Percentiles rank a stretch among this genome's conserved stretches.
Conservation (phyloP, 192 early-diverging fungal species). For the Coemansia sp. region DNA sequence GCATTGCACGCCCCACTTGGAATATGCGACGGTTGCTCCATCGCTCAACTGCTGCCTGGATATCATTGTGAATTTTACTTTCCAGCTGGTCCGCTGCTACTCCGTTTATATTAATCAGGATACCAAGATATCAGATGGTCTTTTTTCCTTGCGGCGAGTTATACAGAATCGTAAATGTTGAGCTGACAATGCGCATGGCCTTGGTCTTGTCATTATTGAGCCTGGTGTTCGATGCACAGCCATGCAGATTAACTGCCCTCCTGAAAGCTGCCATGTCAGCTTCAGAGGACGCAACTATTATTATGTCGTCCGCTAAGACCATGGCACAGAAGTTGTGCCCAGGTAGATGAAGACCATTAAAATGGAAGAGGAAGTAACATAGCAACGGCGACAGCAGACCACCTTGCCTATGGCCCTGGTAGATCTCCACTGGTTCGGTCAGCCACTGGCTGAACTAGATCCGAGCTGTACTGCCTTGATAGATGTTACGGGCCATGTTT, state of each 20-base stretch:
- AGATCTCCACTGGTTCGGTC: not conserved
- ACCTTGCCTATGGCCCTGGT: constrained; percentile 9
- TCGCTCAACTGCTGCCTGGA: not conserved
- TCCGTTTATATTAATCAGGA: not conserved
- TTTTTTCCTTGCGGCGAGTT: too few relatives aligned
- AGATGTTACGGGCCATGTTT: not conserved
- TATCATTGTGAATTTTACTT: not conserved
- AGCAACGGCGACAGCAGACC: constrained; percentile 12
- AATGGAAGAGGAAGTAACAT: not conserved
- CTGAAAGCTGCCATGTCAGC: not conserved
- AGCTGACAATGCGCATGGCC: constrained; percentile 2
- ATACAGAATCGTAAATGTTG: not conserved
- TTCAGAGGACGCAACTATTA: not conserved
- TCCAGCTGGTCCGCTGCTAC: constrained; percentile 4
- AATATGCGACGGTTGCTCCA: not conserved
- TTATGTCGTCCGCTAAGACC: constrained; percentile 13
- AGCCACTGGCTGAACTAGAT: not conserved
- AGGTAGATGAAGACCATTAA: not conserved
- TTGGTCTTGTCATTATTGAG: constrained; percentile 16
- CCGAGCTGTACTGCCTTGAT: not conserved
- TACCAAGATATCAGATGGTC: constrained; percentile 9
- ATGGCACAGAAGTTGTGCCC: constrained; percentile 3
- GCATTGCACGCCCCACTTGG: not conserved
- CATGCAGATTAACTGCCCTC: not conserved
- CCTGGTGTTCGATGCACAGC: constrained; percentile 1